Evolutionary conservation across 1,284 basidiomycete species (phyloP).

Genomic region (Moesziomyces antarcticus): DNA sequence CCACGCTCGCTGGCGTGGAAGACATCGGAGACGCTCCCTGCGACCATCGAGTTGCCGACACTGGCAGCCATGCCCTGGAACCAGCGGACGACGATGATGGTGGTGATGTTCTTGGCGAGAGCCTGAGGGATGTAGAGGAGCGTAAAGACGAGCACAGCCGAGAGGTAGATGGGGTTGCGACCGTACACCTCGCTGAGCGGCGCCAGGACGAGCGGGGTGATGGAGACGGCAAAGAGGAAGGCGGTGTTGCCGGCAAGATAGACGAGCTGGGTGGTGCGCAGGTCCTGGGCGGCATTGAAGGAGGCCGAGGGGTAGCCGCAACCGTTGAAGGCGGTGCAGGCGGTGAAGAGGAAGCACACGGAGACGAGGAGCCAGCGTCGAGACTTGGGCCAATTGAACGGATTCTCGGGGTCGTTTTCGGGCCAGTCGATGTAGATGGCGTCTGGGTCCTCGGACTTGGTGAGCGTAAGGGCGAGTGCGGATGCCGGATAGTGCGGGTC

Average conservation of each 20-base stretch:
- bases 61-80: conserved; percentile 66
- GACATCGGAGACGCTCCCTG: conserved; percentile 61
- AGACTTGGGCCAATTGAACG: conserved; percentile 53
- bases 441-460: conserved; percentile 40
- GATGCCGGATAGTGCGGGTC: conserved; percentile 39
- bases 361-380: conserved; percentile 42
- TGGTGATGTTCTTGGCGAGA: conserved; percentile 55
- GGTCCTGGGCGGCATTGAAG: conserved; percentile 20
- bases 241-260: conserved; percentile 46
- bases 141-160: conserved; percentile 35
- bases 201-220: conserved; percentile 53
- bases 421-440: conserved; percentile 56
- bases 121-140: conserved; percentile 61
- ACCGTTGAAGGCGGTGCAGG: conserved; percentile 56
- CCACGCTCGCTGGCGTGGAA: conserved; percentile 68
- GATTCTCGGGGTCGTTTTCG: conserved; percentile 48
- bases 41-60: conserved; percentile 66
- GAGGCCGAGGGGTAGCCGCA: conserved; percentile 45
- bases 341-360: conserved; percentile 49
- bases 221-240: conserved; percentile 50
- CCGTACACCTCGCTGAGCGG: conserved; percentile 56
- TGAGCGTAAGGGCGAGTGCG: conserved; percentile 38
- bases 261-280: conserved; percentile 35
- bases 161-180: conserved; percentile 48
- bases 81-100: conserved; percentile 64